Evolutionary conservation across 352 stramenopile species (phyloP), one percentile per base, ranked within the genome.

Genomic region (Pythium angustatum): DNA sequence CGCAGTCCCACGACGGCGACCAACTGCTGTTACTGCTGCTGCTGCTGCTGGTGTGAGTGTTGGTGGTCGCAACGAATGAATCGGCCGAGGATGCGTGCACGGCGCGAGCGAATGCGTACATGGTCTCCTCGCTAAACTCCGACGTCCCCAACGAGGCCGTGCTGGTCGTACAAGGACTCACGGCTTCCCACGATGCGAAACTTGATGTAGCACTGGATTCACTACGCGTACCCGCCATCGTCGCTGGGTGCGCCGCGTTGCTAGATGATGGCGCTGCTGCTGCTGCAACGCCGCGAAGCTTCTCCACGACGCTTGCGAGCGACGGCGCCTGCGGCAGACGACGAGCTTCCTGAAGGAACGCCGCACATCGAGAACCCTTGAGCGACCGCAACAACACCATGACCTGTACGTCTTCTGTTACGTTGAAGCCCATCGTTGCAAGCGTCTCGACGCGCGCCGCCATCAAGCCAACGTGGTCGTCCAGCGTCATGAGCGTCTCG

Each of bases 321-420:
- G 52, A 41, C 9, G 60, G 60, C 11, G 44, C 10, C 1, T 49
- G 12, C 3, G 38, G 36, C 24, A 49, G 28, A 11, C 24, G 54
- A 1, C 54, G 40, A 15, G 12, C 33, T 19, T 52, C 5, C 27
- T 64, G 1, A 27, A 50, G 19, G 34, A 48, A 43, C 22, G 26
- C n/a, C 40, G 53, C 45, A 34, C 36, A 63, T 26, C 38, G 62
- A 47, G 41, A 45, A 21, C 53, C 38, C 28, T 54, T 52, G n/a
- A 71, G 51, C 12, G 66, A 72, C 0, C 41, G 43, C 10, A 72
- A 38, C 15, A 72, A 31, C 17, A 64, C 21, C 48, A 68, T 34
- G 41, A 43, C 41, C 36, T 72, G 66, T 2, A 72, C 36, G 5
- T 64, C 34, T 15, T 72, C 66, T 0, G 38, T 34, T 9, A 72